A percentile compares a stretch with the other conserved stretches of the same genome.
Evolutionary conservation across 2,329 filamentous ascomycete genomes (phyloP).

Genomic region (Verticillium klebahnii): DNA sequence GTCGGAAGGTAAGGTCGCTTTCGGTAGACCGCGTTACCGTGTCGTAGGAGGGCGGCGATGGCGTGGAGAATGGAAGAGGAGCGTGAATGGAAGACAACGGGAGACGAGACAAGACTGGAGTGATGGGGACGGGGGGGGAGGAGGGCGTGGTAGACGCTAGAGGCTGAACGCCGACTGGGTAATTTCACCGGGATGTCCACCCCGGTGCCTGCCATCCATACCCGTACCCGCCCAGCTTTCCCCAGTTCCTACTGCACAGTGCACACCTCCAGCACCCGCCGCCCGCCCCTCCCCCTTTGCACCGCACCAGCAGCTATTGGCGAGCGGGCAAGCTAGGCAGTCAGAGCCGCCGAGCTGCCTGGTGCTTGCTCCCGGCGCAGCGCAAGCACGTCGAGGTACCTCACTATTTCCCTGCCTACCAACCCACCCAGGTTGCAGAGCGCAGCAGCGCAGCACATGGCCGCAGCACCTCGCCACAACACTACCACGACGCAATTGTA

Average conservation of each 20-base stretch:
- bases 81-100: background rate
- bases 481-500: too few relatives aligned
- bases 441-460: slow-evolving; percentile 11
- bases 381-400: too few relatives aligned
- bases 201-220: slow-evolving; percentile 12
- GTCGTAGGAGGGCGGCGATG: background rate
- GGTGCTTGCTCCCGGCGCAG: background rate
- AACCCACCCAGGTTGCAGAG: background rate
- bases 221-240: slow-evolving; percentile 21
- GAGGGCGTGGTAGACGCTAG: slow-evolving; percentile 28
- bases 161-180: slow-evolving; percentile 36
- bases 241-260: slow-evolving; percentile 3
- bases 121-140: background rate
- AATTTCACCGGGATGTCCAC: slow-evolving; percentile 36
- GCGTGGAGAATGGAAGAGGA: background rate
- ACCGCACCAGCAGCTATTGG: background rate
- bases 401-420: too few relatives aligned
- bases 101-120: background rate
- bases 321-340: background rate
- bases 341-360: background rate
- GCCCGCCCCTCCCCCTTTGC: background rate
- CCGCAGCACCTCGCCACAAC: slow-evolving; percentile 26
- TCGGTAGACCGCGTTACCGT: background rate
- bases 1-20: background rate
- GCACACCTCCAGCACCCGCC: background rate